Evolutionary conservation across 352 stramenopile species (phyloP).

Genomic region (Phytophthora sansomeana): DNA sequence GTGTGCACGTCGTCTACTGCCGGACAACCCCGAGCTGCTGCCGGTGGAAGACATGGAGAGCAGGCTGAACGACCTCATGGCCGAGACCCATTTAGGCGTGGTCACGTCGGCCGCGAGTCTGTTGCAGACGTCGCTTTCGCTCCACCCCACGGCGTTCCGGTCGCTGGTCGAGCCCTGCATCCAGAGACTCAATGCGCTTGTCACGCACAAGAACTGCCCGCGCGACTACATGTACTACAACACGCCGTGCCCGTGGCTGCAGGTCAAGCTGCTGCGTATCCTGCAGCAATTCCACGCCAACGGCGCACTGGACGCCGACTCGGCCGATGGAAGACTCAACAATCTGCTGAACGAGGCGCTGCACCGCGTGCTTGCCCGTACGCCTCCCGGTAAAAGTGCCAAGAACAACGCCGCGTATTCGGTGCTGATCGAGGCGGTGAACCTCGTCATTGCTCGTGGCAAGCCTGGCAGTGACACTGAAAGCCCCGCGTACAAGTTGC

Average conservation of each 20-base stretch:
- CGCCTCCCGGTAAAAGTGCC: constrained; percentile 75
- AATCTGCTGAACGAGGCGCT: constrained; percentile 92
- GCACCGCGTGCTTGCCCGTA: constrained; percentile 92
- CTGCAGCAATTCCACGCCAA: constrained; percentile 90
- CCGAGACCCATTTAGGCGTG: constrained; percentile 94
- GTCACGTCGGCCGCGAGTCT: constrained; percentile 94
- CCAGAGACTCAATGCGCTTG: constrained; percentile 91
- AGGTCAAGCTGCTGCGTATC: constrained; percentile 94
- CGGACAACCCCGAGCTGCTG: constrained; percentile 94
- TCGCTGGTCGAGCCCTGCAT: constrained; percentile 94
- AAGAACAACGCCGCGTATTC: constrained; percentile 98
- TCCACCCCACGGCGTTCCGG: constrained; percentile 91
- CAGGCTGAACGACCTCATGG: constrained; percentile 81
- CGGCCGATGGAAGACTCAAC: constrained; percentile 41
- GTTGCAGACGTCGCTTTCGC: constrained; percentile 91
- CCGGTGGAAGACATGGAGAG: constrained; percentile 81
- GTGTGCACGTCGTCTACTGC: constrained; percentile 93
- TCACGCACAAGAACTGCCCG: constrained; percentile 94
- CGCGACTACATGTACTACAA: constrained; percentile 98
- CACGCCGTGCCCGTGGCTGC: constrained; percentile 96
- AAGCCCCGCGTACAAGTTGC: constrained; percentile 77
- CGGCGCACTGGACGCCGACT: constrained; percentile 66
- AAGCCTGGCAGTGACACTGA: constrained; percentile 57
- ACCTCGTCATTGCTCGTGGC: constrained; percentile 96
- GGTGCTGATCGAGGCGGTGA: constrained; percentile 98